Percentiles rank a stretch among this genome's conserved stretches.
phyloP scores from a whole-genome alignment of 2,329 filamentous ascomycete species.

The Phoma sp. region DNA sequence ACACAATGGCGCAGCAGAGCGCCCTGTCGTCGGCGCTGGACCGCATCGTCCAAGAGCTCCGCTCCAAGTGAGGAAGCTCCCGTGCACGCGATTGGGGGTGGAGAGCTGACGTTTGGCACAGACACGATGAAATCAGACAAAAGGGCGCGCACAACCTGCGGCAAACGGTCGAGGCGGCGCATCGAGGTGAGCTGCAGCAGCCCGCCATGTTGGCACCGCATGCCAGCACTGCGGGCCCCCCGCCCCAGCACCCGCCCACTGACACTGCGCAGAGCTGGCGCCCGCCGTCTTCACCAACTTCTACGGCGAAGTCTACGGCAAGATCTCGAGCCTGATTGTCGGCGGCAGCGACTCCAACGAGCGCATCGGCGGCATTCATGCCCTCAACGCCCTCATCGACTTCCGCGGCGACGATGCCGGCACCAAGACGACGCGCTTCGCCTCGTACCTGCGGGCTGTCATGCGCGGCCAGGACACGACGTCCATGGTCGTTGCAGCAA shows the following conservation, averaged over 20 bases:
- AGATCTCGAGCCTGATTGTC: conserved; percentile 76
- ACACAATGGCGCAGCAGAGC: conserved; percentile 47
- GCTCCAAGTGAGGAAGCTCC: conserved; percentile 57
- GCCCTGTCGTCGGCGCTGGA: conserved; percentile 52
- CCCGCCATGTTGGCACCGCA: background rate
- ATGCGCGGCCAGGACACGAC: conserved; percentile 89
- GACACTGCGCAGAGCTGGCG: conserved; percentile 68
- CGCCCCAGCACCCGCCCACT: conserved; percentile 25
- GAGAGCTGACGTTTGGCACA: conserved; percentile 24
- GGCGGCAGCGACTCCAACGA: conserved; percentile 88
- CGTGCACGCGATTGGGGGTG: background rate
- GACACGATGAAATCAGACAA: conserved; percentile 55
- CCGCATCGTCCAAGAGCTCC: conserved; percentile 64
- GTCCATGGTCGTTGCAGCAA: conserved; percentile 88
- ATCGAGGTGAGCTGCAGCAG: conserved; percentile 51
- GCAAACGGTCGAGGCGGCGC: conserved; percentile 53
- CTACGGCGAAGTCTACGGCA: conserved; percentile 71
- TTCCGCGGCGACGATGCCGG: conserved; percentile 95
- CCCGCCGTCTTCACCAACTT: conserved; percentile 79
- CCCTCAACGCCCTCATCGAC: conserved; percentile 90
- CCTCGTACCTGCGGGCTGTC: conserved; percentile 85
- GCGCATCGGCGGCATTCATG: conserved; percentile 88
- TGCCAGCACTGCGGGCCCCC: conserved; percentile 14
- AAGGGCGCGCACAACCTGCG: conserved; percentile 54
- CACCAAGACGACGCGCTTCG: conserved; percentile 93